Evolutionary conservation across 495 filamentous ascomycete species (phyloP), one percentile per base, ranked within the genome.

Genomic region (Stereocaulon alpinum): DNA sequence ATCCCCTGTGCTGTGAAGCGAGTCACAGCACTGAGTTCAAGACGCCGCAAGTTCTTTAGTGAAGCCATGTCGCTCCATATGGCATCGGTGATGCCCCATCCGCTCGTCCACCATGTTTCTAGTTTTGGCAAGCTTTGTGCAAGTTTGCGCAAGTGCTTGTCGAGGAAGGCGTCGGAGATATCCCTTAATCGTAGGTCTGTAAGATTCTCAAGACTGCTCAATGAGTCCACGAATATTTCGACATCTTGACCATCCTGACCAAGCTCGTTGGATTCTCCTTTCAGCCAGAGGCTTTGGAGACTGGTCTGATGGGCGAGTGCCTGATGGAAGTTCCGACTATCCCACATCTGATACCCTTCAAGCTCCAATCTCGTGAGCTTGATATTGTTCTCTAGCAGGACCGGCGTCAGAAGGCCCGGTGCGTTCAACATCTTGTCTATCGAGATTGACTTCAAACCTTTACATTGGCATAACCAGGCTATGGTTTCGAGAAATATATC

Each of bases 91-190:
- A 83, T 71, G 12, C 74, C 76, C 43, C 79, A 80, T 40, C 82
- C 80, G 55, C 77, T 75, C 27, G 77, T 72, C 63, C 72, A 77
- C 40, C 87, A 73, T 5, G 78, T 70, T 62, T 84, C 80, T 17
- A 89, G 71, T 4, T 69, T 63, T 0, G 72, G 70, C 32, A 86
- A 69, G 15, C 67, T 71, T 27, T 71, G 68, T 1, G 81, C 75
- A 6, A 88, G 70, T 11, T 66, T 58, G 22, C 72, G 69, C 43
- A 88, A 73, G 48, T 83, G 70, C 22, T 74, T 69, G 48, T 77
- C 76, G 5, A 64, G 68, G 47, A 86, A 78, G 50, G 75, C 73
- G 29, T 83, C 80, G 3, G 80, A 81, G 11, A 82, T 74, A 18
- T 76, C 70, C 27, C 71, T 67, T 14, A 86, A 69, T 18, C 77